Base-by-base conservation (phyloP, 176 grass and related monocot species). In the Echinochloa phyllopogon region DNA sequence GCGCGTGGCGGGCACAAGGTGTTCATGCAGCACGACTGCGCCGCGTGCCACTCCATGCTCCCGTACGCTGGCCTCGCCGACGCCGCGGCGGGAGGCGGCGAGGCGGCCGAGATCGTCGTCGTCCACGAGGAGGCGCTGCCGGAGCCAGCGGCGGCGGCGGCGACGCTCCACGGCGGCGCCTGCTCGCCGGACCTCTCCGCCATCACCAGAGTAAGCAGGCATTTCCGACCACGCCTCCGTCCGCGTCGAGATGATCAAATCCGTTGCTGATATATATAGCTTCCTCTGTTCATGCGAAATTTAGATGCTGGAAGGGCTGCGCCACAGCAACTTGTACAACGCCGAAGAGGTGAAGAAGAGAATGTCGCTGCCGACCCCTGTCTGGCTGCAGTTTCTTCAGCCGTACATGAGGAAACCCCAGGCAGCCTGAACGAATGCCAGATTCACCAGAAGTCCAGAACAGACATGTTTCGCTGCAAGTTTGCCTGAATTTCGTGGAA, bases 41-140 rank as follows among this genome's bases (percentile, higher is more conserved):
- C 92, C 2, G 84, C 92, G 77, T 94, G 92, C 89, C 92, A 94
- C 81, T 79, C 84, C 74, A 80, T 76, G 84, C 89, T 90, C 50
- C 92, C 86, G 41, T 77, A 91, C 80, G 79, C 79, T 20, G 36
- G 74, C 62, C 79, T 80, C 63, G 27, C 64, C 0, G 72, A 17
- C 0, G 71, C 64, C 12, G 72, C 40, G 82, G 2, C 41, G 6
- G 20, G 8, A 12, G 79, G 52, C 1, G 37, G 10, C 4, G 39
- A 20, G 18, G 80, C 76, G 80, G 70, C 80, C 53, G 86, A 94
- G 70, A 88, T 91, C 78, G 60, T 87, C 17, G 83, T 94, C 38
- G 56, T 81, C 42, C 65, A 85, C 8, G 40, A 79, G 7, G 57
- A 72, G 13, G 64, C 9, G 65, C 33, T 2, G 1, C 16, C 24